Evolutionary conservation across 1,284 basidiomycete genomes (phyloP), one percentile per base, ranked within the genome.

Genomic region (Fistulinella cinereoalba): DNA sequence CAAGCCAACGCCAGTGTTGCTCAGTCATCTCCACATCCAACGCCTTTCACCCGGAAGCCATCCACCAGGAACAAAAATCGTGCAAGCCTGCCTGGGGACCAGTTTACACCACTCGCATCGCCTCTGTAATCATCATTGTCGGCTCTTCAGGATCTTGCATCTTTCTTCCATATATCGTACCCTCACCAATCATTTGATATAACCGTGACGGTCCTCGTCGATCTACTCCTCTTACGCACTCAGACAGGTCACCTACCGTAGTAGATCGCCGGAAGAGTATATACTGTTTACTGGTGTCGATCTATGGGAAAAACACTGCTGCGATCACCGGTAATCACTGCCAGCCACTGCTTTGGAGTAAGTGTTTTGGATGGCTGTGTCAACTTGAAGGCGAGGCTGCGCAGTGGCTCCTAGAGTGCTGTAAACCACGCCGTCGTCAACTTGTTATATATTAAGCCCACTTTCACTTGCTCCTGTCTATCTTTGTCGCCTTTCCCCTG

Each of bases 1-100:
- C 57, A 39, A 37, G 70, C 56, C 43, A 55, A 68, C 41, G 60
- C 56, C 28, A 55, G 69, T 36, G 65, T 70, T 46, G 69, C 70
- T 27, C 75, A 74, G 34, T 59, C 73, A 32, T 75, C 71, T 47
- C 70, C 71, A 13, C 74, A 75, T 43, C 59, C 74, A 23, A 81
- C 82, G 10, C 80, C 80, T 11, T 69, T 88, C 37, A 87, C 85
- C n/a, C 72, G 79, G 47, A 81, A 79, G 54, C 80, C 80, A 19
- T 85, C 83, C 37, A 68, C 67, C 29, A 73, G 81, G 52, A 74
- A 70, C 51, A 81, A 79, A 64, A 75, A 76, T 32, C 71, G 79
- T 56, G 66, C 69, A 47, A 83, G 79, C 56, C 57, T 74, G 49
- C 73, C 68, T 13, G 74, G 32, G 22, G 62, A 64, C 31, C 62